Evolutionary conservation across 2,329 filamentous ascomycete species (phyloP).

Genomic region (Cordyceps pruinosa): DNA sequence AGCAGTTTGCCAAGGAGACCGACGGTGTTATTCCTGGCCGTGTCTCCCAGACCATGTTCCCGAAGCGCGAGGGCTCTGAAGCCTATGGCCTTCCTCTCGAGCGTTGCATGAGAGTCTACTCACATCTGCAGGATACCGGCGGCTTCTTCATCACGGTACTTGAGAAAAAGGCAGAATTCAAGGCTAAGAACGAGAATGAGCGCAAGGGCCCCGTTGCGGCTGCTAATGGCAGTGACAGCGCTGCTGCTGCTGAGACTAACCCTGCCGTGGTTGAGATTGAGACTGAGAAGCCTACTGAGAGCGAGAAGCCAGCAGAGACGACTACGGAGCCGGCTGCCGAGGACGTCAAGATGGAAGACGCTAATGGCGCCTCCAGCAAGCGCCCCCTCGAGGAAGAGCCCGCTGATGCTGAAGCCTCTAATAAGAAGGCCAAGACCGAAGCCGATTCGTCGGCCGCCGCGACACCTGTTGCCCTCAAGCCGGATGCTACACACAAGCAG

Average conservation of each 20-base stretch:
- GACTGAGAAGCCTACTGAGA: slow-evolving; percentile 22
- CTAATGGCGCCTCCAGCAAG: slow-evolving; percentile 26
- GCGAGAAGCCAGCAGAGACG: slow-evolving; percentile 15
- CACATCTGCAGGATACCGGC: slow-evolving; percentile 91
- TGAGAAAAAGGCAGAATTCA: slow-evolving; percentile 85
- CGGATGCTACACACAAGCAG: slow-evolving; percentile 26
- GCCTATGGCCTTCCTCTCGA: slow-evolving; percentile 69
- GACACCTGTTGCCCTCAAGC: slow-evolving; percentile 21
- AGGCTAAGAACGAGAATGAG: slow-evolving; percentile 62
- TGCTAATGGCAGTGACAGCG: slow-evolving; percentile 14
- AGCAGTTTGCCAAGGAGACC: slow-evolving; percentile 57
- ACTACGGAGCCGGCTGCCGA: slow-evolving; percentile 19
- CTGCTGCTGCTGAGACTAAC: slow-evolving; percentile 22
- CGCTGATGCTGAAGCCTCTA: slow-evolving; percentile 30
- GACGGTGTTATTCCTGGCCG: slow-evolving; percentile 53
- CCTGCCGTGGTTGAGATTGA: slow-evolving; percentile 24
- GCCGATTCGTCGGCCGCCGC: slow-evolving; percentile 14
- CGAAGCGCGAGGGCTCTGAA: slow-evolving; percentile 46
- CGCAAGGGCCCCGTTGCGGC: slow-evolving; percentile 27
- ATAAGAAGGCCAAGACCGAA: slow-evolving; percentile 44
- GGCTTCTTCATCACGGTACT: slow-evolving; percentile 96
- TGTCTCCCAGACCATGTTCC: slow-evolving; percentile 78
- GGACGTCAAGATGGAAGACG: slow-evolving; percentile 24
- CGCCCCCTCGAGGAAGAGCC: slow-evolving; percentile 29
- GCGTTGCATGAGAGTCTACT: slow-evolving; percentile 88